Conservation (phyloP, 257 asterid genomes). For the Penstemon barbatus region DNA sequence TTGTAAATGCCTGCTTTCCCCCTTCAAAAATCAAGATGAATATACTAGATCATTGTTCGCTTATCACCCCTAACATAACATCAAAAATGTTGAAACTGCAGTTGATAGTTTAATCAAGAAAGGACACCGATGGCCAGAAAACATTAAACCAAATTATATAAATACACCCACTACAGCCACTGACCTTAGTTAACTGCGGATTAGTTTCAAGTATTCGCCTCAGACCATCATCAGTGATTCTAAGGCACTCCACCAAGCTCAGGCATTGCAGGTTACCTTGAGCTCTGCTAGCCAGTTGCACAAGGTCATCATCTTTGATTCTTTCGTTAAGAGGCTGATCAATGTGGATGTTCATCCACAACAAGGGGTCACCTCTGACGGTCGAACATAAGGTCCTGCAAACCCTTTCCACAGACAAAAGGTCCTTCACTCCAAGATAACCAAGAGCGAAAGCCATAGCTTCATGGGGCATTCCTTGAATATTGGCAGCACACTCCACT, state of each 20-base stretch:
- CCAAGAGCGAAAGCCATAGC: slow-evolving; percentile 48
- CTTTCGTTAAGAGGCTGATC: slow-evolving; percentile 43
- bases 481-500: slow-evolving; percentile 36
- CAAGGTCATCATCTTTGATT: slow-evolving; percentile 68
- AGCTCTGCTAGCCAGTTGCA: slow-evolving; percentile 57
- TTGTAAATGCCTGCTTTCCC: slow-evolving; percentile 8
- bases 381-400: slow-evolving; percentile 52
- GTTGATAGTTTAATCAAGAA: neutral
- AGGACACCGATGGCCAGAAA: neutral
- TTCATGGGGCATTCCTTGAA: slow-evolving; percentile 58
- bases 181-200: slow-evolving; percentile 75
- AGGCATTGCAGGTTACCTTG: slow-evolving; percentile 64
- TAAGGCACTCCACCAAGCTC: slow-evolving; percentile 64
- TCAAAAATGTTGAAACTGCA: no score
- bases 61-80: slow-evolving; percentile 1
- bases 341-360: slow-evolving; percentile 75
- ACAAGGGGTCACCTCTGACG: slow-evolving; percentile 51
- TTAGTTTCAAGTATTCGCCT: slow-evolving; percentile 69
- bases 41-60: neutral
- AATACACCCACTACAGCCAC: slow-evolving; percentile 17
- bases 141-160: neutral
- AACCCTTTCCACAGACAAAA: slow-evolving; percentile 67
- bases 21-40: slow-evolving; percentile 10
- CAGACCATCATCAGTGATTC: slow-evolving; percentile 69
- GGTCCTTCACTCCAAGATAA: slow-evolving; percentile 69